Base-by-base conservation (phyloP, 768 basidiomycete genomes). In the Mycena venus region DNA sequence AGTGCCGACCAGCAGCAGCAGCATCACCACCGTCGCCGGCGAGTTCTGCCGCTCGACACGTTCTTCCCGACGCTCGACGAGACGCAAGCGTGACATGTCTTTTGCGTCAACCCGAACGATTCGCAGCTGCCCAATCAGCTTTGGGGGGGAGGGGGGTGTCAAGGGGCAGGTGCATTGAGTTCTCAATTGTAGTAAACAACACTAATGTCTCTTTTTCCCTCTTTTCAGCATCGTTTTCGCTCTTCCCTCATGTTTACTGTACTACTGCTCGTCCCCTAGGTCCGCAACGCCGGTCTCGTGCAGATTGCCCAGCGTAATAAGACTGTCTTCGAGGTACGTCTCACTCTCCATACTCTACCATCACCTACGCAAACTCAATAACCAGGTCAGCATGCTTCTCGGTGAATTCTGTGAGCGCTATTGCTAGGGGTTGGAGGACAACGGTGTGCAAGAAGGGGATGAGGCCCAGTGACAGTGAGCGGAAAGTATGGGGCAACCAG, bases 51-150 rank as follows among this genome's bases (percentile, higher is more conserved):
- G 6, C 84, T 98, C 61, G 94, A 97, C 79, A 94, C 93, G 0
- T 88, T 98, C 19, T 95, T 99, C 76, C 91, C 94, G 75, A 96
- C 96, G 1, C 86, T 99, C 31, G 92, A 94, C 67, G 97, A 98
- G 78, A 94, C 96, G 19, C 94, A 97, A 84, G 85, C 91, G 2
- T 99, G 97, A 97, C 94, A 92, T 78, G 89, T 98, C 21, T 96
- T 98, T 84, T 98, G 96, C 79, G 84, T 99, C 78, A 96, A 95
- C 81, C 96, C 97, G 5, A 99, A 99, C 80, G 97, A 99, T 84
- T 93, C 96, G 29, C 98, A 98, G 80, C 85, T 99, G 23, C 96
- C 97, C 44, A 96, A 96, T 80, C 97, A 99, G 81, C 86, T 99
- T 64, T 98, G 99, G 85, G 95, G 95, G n/a, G n/a, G n/a, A n/a